Evolutionary conservation across 345 rosid species (phyloP).

Genomic region (Aquilaria malaccensis): DNA sequence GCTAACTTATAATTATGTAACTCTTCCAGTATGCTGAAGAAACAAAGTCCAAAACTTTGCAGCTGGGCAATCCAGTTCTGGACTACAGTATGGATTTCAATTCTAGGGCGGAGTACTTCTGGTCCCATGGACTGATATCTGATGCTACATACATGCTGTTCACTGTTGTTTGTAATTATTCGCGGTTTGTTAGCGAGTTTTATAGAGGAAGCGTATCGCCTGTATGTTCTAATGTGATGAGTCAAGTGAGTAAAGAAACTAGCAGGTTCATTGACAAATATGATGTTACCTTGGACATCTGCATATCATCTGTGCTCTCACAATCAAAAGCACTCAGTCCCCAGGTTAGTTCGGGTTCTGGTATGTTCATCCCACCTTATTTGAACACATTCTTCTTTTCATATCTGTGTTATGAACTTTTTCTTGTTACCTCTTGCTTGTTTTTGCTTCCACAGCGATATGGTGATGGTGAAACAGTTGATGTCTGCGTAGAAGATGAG

Average conservation of each 20-base stretch:
- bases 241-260: constrained; percentile 74
- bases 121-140: constrained; percentile 89
- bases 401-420: no score
- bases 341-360: constrained; percentile 16
- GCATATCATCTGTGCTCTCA: constrained; percentile 48
- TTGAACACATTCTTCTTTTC: background rate
- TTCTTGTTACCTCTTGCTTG: no score
- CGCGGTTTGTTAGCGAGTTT: constrained; percentile 75
- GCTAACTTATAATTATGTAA: constrained; percentile 81
- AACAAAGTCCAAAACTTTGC: constrained; percentile 16
- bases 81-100: constrained; percentile 51
- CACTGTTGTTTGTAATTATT: constrained; percentile 79
- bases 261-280: constrained; percentile 88
- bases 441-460: no score
- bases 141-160: constrained; percentile 86
- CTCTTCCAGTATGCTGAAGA: constrained; percentile 20
- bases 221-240: constrained; percentile 62
- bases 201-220: constrained; percentile 61
- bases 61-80: constrained; percentile 68
- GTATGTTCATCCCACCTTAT: constrained; percentile 20
- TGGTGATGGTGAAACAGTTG: constrained; percentile 24
- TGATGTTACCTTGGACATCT: constrained; percentile 87
- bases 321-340: constrained; percentile 47
- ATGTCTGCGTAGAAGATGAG: constrained; percentile 68
- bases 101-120: constrained; percentile 68